Conservation (phyloP, 129 eudicot species). For the Flaveria robusta region DNA sequence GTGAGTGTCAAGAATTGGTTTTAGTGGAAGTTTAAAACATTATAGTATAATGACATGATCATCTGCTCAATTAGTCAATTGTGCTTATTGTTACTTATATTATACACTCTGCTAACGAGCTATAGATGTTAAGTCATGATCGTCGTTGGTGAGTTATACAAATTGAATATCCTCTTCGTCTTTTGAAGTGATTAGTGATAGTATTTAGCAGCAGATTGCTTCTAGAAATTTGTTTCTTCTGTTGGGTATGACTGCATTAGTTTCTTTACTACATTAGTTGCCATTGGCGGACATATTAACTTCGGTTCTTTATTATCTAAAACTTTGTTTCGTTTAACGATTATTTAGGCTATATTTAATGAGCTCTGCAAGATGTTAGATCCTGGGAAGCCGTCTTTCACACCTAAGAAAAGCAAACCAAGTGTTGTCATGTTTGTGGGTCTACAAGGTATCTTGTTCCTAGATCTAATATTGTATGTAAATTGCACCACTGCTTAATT, state of each 20-base stretch:
- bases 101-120: background rate
- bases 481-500: background rate
- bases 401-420: conserved; percentile 83
- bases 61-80: conserved; percentile 8
- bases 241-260: background rate
- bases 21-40: background rate
- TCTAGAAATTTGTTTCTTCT: conserved; percentile 9
- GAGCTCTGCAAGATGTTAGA: conserved; percentile 97
- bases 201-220: too few species aligned
- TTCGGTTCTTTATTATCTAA: conserved; percentile 2
- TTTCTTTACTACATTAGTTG: background rate
- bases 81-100: background rate
- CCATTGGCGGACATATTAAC: background rate
- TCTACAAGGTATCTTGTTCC: conserved; percentile 73
- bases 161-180: background rate
- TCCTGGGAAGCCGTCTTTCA: conserved; percentile 92
- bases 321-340: conserved; percentile 1
- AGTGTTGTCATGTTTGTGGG: conserved; percentile 97
- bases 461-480: background rate
- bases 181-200: background rate
- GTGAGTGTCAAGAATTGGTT: too few species aligned
- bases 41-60: background rate
- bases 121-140: background rate
- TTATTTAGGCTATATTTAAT: conserved; percentile 68
- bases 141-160: background rate